Evolutionary conservation across 257 asterid species (phyloP).

Genomic region (Gentiana dahurica): DNA sequence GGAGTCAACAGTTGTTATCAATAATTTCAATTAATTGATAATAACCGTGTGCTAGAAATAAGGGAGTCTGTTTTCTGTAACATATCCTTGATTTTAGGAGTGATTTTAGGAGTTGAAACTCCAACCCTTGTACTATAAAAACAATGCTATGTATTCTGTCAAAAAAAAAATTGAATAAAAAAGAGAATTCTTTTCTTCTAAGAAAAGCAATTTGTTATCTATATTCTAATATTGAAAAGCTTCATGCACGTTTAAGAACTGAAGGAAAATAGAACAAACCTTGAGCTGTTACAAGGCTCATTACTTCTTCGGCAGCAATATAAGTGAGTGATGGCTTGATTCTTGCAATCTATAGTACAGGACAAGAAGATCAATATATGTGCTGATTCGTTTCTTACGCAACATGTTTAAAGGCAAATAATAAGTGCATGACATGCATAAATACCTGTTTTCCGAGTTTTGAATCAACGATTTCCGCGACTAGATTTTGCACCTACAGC

Average conservation of each 20-base stretch:
- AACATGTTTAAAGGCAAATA: background rate
- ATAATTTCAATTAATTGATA: too few relatives aligned
- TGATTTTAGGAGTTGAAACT: too few relatives aligned
- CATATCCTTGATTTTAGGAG: too few relatives aligned
- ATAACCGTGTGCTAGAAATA: too few relatives aligned
- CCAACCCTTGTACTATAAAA: too few relatives aligned
- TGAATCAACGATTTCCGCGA: slow-evolving; percentile 83
- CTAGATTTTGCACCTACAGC: slow-evolving; percentile 82
- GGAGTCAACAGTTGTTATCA: too few relatives aligned
- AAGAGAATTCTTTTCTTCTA: too few relatives aligned
- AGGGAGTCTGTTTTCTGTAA: too few relatives aligned
- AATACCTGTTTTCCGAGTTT: slow-evolving; percentile 87
- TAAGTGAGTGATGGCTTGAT: slow-evolving; percentile 82
- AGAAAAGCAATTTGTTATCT: background rate
- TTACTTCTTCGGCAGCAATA: slow-evolving; percentile 86
- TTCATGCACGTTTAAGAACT: background rate
- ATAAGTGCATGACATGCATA: background rate
- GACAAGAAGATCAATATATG: slow-evolving; percentile 4
- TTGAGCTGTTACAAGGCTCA: slow-evolving; percentile 99
- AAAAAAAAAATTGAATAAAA: too few relatives aligned
- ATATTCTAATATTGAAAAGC: background rate
- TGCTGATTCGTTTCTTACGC: background rate
- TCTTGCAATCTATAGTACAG: slow-evolving; percentile 56
- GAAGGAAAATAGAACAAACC: slow-evolving; percentile 27
- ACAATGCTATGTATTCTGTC: too few relatives aligned